These are phyloP conservation scores for Termitomyces bulborhizus DNA, from an alignment of 768 basidiomycete genomes.

Conservation along the genomic window DNA sequence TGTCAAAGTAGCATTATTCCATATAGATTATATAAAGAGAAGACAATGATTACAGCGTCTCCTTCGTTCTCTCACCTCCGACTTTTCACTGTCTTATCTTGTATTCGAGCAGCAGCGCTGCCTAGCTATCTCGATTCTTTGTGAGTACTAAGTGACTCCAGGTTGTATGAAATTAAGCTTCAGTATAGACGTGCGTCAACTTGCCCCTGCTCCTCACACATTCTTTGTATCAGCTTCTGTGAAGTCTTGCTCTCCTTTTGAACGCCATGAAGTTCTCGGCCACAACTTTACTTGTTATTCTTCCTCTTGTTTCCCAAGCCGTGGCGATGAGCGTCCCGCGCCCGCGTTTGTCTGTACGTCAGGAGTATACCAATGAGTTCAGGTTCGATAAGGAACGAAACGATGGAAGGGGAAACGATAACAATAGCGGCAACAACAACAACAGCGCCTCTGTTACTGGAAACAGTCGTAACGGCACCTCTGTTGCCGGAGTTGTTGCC, in stretches of 20 bases:
- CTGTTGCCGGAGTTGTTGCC: background rate
- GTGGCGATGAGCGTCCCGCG: constrained; percentile 19
- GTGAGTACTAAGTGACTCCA: constrained; percentile 12
- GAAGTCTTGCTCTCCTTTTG: constrained; percentile 30
- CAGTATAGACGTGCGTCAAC: constrained; percentile 19
- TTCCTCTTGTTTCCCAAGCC: constrained; percentile 33
- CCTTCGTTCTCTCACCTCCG: constrained; percentile 15
- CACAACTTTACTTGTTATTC: constrained; percentile 30
- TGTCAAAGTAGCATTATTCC: background rate
- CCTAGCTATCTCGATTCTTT: constrained; percentile 21
- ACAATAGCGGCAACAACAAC: background rate
- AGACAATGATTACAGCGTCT: constrained; percentile 3
- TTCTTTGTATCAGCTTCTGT: constrained; percentile 41
- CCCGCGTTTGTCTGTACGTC: constrained; percentile 22
- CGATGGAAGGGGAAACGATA: constrained; percentile 3
- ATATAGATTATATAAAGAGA: constrained; percentile 6
- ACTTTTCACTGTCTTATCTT: constrained; percentile 16
- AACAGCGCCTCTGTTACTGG: background rate
- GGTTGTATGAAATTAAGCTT: background rate
- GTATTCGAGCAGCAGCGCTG: constrained; percentile 52
- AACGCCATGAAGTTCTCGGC: constrained; percentile 45
- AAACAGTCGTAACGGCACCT: background rate
- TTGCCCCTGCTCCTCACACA: constrained; percentile 22
- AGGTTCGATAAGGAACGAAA: constrained; percentile 13
- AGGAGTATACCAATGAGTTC: constrained; percentile 14